These are phyloP conservation scores for Macrocystidia cucumis DNA, from an alignment of 1,284 basidiomycete species.

Conservation along the genomic window DNA sequence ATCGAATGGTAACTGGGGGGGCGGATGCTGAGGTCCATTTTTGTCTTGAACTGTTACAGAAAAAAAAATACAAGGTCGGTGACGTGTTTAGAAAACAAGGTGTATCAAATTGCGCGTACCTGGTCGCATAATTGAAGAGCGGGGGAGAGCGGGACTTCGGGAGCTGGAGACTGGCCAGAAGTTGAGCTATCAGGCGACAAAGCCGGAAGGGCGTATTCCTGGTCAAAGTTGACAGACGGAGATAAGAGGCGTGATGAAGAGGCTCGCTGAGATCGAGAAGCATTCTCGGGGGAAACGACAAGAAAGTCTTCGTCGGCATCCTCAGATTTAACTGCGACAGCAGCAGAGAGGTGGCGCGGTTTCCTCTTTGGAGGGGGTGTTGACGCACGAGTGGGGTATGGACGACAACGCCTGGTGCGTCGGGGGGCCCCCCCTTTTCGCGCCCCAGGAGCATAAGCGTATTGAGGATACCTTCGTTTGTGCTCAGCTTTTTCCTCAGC, in stretches of 20 bases:
- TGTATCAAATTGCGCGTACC: slow-evolving; percentile 10
- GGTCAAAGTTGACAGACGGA: neutral
- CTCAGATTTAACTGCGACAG: neutral
- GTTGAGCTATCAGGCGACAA: slow-evolving; percentile 2
- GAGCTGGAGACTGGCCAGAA: slow-evolving; percentile 4
- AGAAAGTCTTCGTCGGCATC: neutral
- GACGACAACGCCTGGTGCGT: slow-evolving; percentile 2
- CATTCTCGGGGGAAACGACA: neutral
- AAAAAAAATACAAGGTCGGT: neutral
- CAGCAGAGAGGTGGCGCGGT: neutral
- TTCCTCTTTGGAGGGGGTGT: neutral
- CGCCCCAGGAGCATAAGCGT: slow-evolving; percentile 18
- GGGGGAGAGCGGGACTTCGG: slow-evolving; percentile 10
- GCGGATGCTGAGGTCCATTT: slow-evolving; percentile 7
- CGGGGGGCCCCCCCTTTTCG: no score
- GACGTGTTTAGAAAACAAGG: slow-evolving; percentile 2
- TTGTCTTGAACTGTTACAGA: neutral
- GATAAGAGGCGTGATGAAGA: neutral
- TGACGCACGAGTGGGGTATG: slow-evolving; percentile 1
- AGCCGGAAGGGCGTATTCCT: neutral
- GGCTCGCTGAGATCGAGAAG: neutral
- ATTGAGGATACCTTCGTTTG: slow-evolving; percentile 17
- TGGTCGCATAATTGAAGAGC: slow-evolving; percentile 8
- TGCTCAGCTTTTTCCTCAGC: slow-evolving; percentile 17
- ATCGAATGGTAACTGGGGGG: slow-evolving; percentile 12